Conservation (phyloP, 2,329 filamentous ascomycete genomes). For the Chrysosporium keratinophilum region DNA sequence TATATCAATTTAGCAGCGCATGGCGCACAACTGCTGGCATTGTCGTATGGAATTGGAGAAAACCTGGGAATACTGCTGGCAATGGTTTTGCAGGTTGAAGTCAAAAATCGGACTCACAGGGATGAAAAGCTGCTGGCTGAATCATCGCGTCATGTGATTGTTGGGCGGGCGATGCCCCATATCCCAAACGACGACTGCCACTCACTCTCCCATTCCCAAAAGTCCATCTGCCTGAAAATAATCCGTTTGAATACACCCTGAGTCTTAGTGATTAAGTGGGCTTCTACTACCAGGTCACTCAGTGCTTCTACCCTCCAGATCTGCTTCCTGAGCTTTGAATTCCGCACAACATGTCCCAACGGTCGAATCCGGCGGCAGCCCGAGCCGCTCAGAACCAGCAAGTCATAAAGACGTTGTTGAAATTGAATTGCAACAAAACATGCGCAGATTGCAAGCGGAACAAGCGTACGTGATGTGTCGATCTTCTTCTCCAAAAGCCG, state of each 20-base stretch:
- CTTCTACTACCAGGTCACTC: background rate
- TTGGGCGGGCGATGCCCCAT: no score
- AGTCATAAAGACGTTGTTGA: conserved; percentile 88
- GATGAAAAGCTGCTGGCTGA: background rate
- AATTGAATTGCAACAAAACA: conserved; percentile 88
- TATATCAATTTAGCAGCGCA: no score
- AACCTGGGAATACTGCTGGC: background rate
- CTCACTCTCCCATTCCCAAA: background rate
- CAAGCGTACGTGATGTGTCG: conserved; percentile 58
- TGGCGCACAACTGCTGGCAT: no score
- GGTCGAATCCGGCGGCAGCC: conserved; percentile 55
- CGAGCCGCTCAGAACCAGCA: conserved; percentile 85
- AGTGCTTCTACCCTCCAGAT: background rate
- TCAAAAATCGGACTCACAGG: background rate
- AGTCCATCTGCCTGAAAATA: background rate
- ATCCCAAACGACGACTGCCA: background rate
- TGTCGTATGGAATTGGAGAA: no score
- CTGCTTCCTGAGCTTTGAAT: background rate
- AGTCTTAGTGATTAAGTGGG: background rate
- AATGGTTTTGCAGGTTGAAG: background rate
- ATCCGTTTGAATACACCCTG: background rate
- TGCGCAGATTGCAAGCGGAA: conserved; percentile 99
- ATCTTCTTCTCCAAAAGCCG: conserved; percentile 9
- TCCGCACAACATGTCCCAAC: conserved; percentile 13
- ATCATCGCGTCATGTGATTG: conserved; percentile 3